A percentile compares a stretch with the other conserved stretches of the same genome.
These are phyloP conservation scores for Gossypium herbaceum DNA, from an alignment of 345 rosid species.

Conservation along the genomic window DNA sequence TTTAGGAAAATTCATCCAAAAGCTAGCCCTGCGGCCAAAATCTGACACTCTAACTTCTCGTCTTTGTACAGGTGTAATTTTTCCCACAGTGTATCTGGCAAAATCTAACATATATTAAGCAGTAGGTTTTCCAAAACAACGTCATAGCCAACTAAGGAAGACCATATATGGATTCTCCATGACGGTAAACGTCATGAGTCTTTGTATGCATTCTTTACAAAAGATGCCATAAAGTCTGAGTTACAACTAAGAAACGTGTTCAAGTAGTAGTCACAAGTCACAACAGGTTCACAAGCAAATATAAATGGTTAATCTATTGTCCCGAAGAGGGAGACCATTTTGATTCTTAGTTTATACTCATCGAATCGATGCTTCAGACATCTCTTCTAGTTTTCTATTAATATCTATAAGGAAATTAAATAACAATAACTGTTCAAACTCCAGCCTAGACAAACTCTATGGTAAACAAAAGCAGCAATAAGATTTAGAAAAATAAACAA, in stretches of 20 bases:
- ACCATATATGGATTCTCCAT: not conserved
- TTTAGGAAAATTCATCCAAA: constrained; percentile 95
- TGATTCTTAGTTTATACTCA: not conserved
- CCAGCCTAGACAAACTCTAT: not conserved
- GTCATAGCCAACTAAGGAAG: not conserved
- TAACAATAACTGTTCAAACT: not conserved
- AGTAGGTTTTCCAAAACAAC: constrained; percentile 6
- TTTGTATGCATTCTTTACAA: constrained; percentile 1
- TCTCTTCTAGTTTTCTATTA: constrained; percentile 3
- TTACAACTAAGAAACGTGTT: not conserved
- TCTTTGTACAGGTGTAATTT: constrained; percentile 90
- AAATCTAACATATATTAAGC: constrained; percentile 18
- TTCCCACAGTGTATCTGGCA: constrained; percentile 91
- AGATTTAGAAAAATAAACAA: constrained; percentile 2
- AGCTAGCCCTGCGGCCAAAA: constrained; percentile 93
- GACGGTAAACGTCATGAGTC: not conserved
- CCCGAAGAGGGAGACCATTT: not conserved
- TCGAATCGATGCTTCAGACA: not conserved
- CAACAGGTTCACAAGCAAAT: not conserved
- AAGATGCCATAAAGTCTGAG: not conserved
- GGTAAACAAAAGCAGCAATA: constrained; percentile 4
- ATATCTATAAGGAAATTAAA: not conserved
- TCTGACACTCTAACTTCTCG: constrained; percentile 84
- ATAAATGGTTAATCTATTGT: not conserved
- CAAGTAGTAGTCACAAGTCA: not conserved